These are phyloP conservation scores for Fusarium sp. DNA, from an alignment of 2,329 filamentous ascomycete genomes.

Conservation along the genomic window DNA sequence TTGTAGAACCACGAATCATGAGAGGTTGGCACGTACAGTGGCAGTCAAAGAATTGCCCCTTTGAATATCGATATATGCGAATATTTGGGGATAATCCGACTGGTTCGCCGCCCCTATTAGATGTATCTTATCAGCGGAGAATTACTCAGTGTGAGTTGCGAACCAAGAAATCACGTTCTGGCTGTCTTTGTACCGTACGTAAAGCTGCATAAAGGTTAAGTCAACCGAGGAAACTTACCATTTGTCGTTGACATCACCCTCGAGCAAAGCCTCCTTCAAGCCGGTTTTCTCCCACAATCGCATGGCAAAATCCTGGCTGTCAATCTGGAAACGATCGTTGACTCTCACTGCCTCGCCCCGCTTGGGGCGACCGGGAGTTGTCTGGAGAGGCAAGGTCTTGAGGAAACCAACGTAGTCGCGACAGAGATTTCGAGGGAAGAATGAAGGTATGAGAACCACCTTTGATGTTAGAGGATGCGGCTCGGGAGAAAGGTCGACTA, in stretches of 20 bases:
- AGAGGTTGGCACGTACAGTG: slow-evolving; percentile 73
- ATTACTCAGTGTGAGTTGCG: slow-evolving; percentile 6
- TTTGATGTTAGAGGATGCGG: slow-evolving; percentile 65
- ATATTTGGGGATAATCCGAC: slow-evolving; percentile 91
- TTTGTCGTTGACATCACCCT: slow-evolving; percentile 51
- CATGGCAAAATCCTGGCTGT: slow-evolving; percentile 79
- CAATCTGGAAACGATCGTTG: slow-evolving; percentile 88
- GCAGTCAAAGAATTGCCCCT: slow-evolving; percentile 90
- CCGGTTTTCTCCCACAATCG: slow-evolving; percentile 82
- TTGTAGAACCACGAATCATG: neutral
- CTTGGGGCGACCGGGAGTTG: slow-evolving; percentile 82
- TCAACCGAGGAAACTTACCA: slow-evolving; percentile 55
- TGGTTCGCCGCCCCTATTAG: slow-evolving; percentile 80
- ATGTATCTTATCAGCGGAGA: slow-evolving; percentile 19
- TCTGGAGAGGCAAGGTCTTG: slow-evolving; percentile 73
- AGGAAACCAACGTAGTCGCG: slow-evolving; percentile 81
- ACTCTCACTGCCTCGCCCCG: slow-evolving; percentile 84
- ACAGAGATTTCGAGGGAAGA: slow-evolving; percentile 81
- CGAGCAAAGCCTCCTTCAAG: slow-evolving; percentile 69
- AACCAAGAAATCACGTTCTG: slow-evolving; percentile 16
- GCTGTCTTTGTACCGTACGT: neutral
- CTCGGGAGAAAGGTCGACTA: slow-evolving; percentile 70
- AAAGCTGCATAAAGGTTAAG: neutral
- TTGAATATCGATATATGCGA: slow-evolving; percentile 85
- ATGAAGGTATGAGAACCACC: slow-evolving; percentile 77